phyloP scores from a whole-genome alignment of 345 rosid genomes.

The Anastatica hierochuntica region DNA sequence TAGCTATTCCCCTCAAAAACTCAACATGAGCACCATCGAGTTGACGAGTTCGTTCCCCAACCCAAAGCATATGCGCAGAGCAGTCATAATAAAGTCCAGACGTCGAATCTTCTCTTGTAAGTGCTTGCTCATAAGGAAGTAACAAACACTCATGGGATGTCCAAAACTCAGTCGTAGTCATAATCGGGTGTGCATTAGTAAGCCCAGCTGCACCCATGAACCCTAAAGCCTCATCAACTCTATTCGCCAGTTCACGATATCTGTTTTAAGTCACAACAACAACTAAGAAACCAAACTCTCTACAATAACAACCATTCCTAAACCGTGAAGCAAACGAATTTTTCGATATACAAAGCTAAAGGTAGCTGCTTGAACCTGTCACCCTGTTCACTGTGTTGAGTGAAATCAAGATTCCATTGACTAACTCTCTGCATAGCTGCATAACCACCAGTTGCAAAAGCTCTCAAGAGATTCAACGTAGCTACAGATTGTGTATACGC shows the following conservation, averaged over 20 bases:
- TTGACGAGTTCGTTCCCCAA: conserved; percentile 65
- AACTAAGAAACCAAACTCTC: too few species aligned
- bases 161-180: conserved; percentile 58
- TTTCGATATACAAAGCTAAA: not conserved
- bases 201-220: conserved; percentile 71
- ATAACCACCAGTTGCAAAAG: conserved; percentile 62
- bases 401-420: conserved; percentile 64
- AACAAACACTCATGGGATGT: conserved; percentile 62
- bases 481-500: conserved; percentile 55
- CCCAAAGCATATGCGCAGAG: conserved; percentile 67
- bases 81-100: conserved; percentile 61
- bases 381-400: conserved; percentile 53
- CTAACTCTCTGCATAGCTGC: conserved; percentile 70
- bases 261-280: too few species aligned
- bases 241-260: conserved; percentile 51
- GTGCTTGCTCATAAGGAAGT: conserved; percentile 58
- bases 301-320: not conserved
- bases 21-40: conserved; percentile 66
- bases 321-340: too few species aligned
- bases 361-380: conserved; percentile 33
- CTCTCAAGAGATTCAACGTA: conserved; percentile 55
- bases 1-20: conserved; percentile 50
- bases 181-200: conserved; percentile 42
- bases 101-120: conserved; percentile 64
- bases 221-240: conserved; percentile 64